Evolutionary conservation across 495 filamentous ascomycete species (phyloP), one percentile per base, ranked within the genome.

Genomic region (Tuber microsphaerosporum): DNA sequence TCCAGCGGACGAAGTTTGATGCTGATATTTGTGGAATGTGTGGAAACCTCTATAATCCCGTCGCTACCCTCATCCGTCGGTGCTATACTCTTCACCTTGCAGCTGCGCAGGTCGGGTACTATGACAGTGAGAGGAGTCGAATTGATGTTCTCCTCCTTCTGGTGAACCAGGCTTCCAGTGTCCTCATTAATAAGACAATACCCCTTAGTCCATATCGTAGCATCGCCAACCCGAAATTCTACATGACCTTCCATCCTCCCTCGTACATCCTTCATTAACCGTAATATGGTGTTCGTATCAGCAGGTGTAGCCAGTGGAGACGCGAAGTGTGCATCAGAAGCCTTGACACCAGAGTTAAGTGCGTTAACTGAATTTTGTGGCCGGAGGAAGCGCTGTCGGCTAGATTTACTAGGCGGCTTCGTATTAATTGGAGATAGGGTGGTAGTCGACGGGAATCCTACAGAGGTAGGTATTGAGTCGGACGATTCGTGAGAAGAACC

Each of bases 51-150:
- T 19, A 99, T 83, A 17, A 83, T 88, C 81, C 92, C 93, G n/a
- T 89, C 90, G 17, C 86, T 87, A 71, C 88, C 88, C 69, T 89
- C 85, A 75, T 92, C 92, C 5, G 86, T 82, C 70, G 88, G 87
- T 56, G 89, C 90, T 75, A 89, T 84, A 16, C 91, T 90, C 72
- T 88, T 88, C 39, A 97, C 93, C 72, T 89, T 90, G 81, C 95
- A 99, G 34, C 94, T 93, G 76, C 94, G 88, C 34, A 99, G 87
- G 81, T 97, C 94, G 31, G 92, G 88, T 7, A 99, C 88, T 12
- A 90, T 83, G 20, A 86, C 81, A 26, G 84, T 83, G 74, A 86
- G 86, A 71, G 79, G 73, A 44, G 68, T 88, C 86, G 43, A 85
- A 83, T 19, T 85, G 85, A 74, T 80, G 85, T 79, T 88, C 85